Evolutionary conservation across 805 yeast genomes (phyloP).

Genomic region (Kuraishia cidri): DNA sequence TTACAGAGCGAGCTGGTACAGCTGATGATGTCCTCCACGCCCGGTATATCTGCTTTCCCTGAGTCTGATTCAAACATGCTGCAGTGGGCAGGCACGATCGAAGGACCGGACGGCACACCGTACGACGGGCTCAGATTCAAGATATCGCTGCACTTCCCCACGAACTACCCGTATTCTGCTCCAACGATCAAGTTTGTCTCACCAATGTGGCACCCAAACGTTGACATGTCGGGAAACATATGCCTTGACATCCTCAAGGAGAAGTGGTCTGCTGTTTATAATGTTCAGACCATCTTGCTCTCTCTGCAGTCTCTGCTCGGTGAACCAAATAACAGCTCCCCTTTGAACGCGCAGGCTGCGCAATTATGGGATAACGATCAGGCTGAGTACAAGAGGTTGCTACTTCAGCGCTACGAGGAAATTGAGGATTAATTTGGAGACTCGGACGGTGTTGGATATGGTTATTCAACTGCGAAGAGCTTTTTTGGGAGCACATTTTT

Average conservation of each 20-base stretch:
- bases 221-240: constrained; percentile 81
- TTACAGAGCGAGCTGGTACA: constrained; percentile 44
- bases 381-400: constrained; percentile 26
- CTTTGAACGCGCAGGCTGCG: constrained; percentile 50
- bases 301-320: constrained; percentile 77
- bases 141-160: constrained; percentile 85
- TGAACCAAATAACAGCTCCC: constrained; percentile 52
- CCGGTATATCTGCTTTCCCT: constrained; percentile 49
- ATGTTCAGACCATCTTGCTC: constrained; percentile 79
- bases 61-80: constrained; percentile 40
- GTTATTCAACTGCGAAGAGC: too few species aligned
- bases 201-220: constrained; percentile 86
- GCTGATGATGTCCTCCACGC: constrained; percentile 37
- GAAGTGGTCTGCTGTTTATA: constrained; percentile 92
- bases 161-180: constrained; percentile 92
- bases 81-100: constrained; percentile 90
- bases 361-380: constrained; percentile 38
- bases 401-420: constrained; percentile 28
- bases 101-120: constrained; percentile 88
- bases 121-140: constrained; percentile 69
- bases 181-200: constrained; percentile 83
- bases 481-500: too few species aligned
- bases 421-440: constrained; percentile 18
- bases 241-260: constrained; percentile 88
- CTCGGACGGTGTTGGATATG: too few species aligned